Percentiles rank a stretch among this genome's conserved stretches.
Conservation (phyloP, 2,329 filamentous ascomycete species). For the Niveomyces coronatus region DNA sequence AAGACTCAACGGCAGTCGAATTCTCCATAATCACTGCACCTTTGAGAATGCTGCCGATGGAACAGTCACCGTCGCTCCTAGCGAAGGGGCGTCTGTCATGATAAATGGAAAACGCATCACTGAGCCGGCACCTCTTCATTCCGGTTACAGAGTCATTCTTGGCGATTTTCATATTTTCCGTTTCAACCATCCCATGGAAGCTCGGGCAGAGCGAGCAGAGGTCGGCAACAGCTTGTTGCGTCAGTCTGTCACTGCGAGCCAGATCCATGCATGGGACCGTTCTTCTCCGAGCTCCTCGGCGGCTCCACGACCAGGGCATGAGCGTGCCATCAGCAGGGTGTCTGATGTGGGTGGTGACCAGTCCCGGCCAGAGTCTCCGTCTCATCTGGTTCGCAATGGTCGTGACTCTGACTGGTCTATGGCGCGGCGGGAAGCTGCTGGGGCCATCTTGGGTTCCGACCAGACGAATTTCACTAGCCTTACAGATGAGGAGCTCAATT, state of each 20-base stretch:
- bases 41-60: slow-evolving; percentile 86
- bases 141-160: slow-evolving; percentile 87
- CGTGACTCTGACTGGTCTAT: slow-evolving; percentile 92
- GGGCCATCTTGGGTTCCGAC: slow-evolving; percentile 78
- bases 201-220: slow-evolving; percentile 81
- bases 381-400: slow-evolving; percentile 51
- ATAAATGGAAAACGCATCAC: slow-evolving; percentile 88
- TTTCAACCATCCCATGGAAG: slow-evolving; percentile 96
- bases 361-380: slow-evolving; percentile 70
- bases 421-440: slow-evolving; percentile 85
- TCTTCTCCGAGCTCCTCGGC: slow-evolving; percentile 52
- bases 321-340: slow-evolving; percentile 68
- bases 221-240: slow-evolving; percentile 70
- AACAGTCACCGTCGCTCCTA: slow-evolving; percentile 81
- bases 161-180: slow-evolving; percentile 98
- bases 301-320: slow-evolving; percentile 54
- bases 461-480: slow-evolving; percentile 75
- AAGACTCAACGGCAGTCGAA: slow-evolving; percentile 84
- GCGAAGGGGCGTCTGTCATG: slow-evolving; percentile 93
- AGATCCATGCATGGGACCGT: slow-evolving; percentile 48
- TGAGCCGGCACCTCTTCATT: slow-evolving; percentile 75
- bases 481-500: slow-evolving; percentile 88
- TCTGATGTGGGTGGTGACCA: slow-evolving; percentile 67
- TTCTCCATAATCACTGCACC: slow-evolving; percentile 82
- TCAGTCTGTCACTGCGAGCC: slow-evolving; percentile 62